Evolutionary conservation across 2,329 filamentous ascomycete genomes (phyloP), one percentile per base, ranked within the genome.

Genomic region (Aspergillus ochraceus): DNA sequence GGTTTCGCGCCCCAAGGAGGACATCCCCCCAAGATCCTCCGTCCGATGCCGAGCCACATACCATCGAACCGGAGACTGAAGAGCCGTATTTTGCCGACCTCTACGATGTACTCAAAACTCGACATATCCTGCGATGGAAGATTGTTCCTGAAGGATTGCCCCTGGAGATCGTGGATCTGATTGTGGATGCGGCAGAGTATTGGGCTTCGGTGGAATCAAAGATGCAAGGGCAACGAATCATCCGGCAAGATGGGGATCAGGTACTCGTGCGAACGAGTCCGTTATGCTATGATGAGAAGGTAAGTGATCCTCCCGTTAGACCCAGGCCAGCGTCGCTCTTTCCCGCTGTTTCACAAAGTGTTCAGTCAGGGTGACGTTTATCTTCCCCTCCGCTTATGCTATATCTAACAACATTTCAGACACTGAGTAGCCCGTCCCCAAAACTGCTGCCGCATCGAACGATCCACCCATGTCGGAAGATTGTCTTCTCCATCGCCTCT

Each of bases 161-260:
- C 0, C 59, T 63, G n/a, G 76, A 78, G 53, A 66, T 78, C 32
- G 66, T 77, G 26, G 76, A 78, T 66, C 63, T 75, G 61, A 77
- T 77, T 47, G 57, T 78, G 36, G 76, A 78, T 60, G 67, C 66
- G 29, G 76, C 75, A 1, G 76, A 74, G 54, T 74, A 74, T 54
- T 74, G 72, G 72, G 64, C 70, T 1, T 74, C 71, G 9, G 58
- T 54, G 4, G 65, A 68, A 54, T 49, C 58, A 17, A 55, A 29
- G 4, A 62, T 75, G 58, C 57, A 66, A 11, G 58, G 60, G 0
- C 57, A 60, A n/a, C 64, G 59, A n/a, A 53, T 63, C 2, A 67
- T 76, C 32, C 30, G 57, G 4, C 66, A 74, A 45, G 76, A 77
- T 61, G 57, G 63, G 6, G 76, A 78, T 59, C 68, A 68, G 19